Base-by-base conservation (phyloP, 495 filamentous ascomycete genomes). In the Viridothelium virens region DNA sequence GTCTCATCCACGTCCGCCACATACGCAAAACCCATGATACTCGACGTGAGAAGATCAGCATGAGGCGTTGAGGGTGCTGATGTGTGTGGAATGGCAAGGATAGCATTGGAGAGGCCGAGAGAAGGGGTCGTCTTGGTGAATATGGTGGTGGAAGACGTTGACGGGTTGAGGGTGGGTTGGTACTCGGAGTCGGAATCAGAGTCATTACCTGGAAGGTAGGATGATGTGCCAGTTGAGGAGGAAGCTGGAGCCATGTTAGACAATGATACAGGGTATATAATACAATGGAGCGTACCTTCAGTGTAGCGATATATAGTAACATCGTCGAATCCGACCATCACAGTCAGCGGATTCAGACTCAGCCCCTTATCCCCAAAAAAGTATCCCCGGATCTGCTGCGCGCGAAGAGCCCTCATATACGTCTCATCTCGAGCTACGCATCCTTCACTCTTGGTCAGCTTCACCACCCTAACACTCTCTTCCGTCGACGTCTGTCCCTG, bases 1-100 rank as follows among this genome's bases (percentile, higher is more conserved):
- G 91, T 87, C 61, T 87, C 88, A 69, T 99, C 93, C 7, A 97
- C 92, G 62, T 94, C 89, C 0, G 88, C 84, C 39, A 99, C 87
- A 73, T 95, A 96, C 46, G 96, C 83, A 75, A 95, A 97, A 5
- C 94, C 94, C 81, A 95, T 87, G 25, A 97, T 71, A 72, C 33
- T 72, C 70, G 56, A 79, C 78, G 46, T 83, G 80, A 10, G 83
- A n/a, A 36, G 63, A 53, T 53, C 48, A 16, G 48, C 48, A 53
- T 53, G 48, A 1, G 80, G 48, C 81, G 76, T 62, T 83, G 79
- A 0, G 81, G 79, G 48, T 67, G 64, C 61, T 2, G 69, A 59
- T 6, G 72, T 67, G 48, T 77, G 50, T 2, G 70, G 61, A 56
- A 76, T 76, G 48, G 77, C 75, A 70, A 38, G 36, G 62, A 36